Evolutionary conservation across 768 basidiomycete genomes (phyloP), one percentile per base, ranked within the genome.

Genomic region (Boletus eberwhitei): DNA sequence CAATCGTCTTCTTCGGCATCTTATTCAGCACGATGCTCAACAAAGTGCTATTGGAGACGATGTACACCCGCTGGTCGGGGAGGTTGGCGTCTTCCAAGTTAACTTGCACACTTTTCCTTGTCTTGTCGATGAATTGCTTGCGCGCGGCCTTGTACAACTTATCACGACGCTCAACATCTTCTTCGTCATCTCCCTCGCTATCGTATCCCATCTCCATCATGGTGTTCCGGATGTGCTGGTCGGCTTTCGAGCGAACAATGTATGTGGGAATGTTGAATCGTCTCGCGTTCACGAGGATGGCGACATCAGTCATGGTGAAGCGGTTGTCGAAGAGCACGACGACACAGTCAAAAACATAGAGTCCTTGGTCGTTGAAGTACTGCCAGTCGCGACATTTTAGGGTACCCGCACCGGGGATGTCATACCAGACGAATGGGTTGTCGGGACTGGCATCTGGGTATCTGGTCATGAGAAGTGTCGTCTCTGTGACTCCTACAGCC

Each of bases 1-100:
- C 66, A 5, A 67, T 65, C 41, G 46, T 45, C 53, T 52, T 62
- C 42, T 44, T 60, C 16, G 65, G 57, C 37, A 14, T 26, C 50
- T 57, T 63, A 2, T 59, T 51, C 21, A 39, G 21, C 49, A 71
- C 55, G 35, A 69, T 46, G 26, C 29, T 50, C 37, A 58, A 29
- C 42, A 71, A n/a, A 38, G 63, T 53, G 24, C 22, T 47, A 50
- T 44, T 57, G 35, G 67, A 68, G 16, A 68, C 51, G 24, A 70
- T 63, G 36, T 70, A 70, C 7, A 70, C 69, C 5, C 58, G 62
- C 51, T 65, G 63, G 39, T 65, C 43, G 3, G 67, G 49, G 12
- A 70, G 53, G 36, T 62, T 63, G 0, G 65, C 69, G 1, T 62
- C 56, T n/a, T 59, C 37, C 37, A 70, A 35, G 50, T 63, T 63